Base-by-base conservation (phyloP, 2,329 filamentous ascomycete species). In the Sporothrix variecibatus region DNA sequence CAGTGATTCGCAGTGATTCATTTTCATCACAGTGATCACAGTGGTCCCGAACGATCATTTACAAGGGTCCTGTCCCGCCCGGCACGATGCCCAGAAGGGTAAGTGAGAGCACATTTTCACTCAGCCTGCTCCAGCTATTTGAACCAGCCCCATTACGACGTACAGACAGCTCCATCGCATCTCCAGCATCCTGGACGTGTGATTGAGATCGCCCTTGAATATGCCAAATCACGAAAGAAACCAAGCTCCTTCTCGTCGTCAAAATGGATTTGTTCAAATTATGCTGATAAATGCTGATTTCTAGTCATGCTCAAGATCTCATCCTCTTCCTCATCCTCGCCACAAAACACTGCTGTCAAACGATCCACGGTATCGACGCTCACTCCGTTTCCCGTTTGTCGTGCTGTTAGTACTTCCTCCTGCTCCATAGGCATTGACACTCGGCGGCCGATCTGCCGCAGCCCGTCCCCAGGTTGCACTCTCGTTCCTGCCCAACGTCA, bases 391-490 rank as follows among this genome's bases (percentile, higher is more conserved):
- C 31, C 23, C 38, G 40, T 28, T 34, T 26, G 67, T 23, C 11
- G 60, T 72, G 20, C 20, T 26, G 38, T 40, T 78, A 75, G 12
- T 51, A 0, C 3, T 20, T 11, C 31, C 60, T 51, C n/a, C 60
- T 51, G n/a, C 9, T 31, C 15, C 20, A 43, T 72, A 72, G 9
- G 28, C 60, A 9, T 84, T 82, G 53, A 86, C 34, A 70, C 89
- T 92, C 0, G 91, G 91, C 43, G 91, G 91, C 53, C 92, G 79
- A 79, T 93, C 91, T 74, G 85, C 82, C 5, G 86, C 79, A 3
- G 79, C 79, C 0, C 88, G 92, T 0, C 91, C 91, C 91, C 91
- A 93, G 0, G 51, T 64, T 0, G 78, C 76, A 79, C 91, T 92
- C 82, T 93, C 91, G 49, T 83, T 84, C 20, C 79, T 78, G 0